phyloP scores from a whole-genome alignment of 1,139 yeast genomes.

The Hemisphaericaspora lyxosophila region DNA sequence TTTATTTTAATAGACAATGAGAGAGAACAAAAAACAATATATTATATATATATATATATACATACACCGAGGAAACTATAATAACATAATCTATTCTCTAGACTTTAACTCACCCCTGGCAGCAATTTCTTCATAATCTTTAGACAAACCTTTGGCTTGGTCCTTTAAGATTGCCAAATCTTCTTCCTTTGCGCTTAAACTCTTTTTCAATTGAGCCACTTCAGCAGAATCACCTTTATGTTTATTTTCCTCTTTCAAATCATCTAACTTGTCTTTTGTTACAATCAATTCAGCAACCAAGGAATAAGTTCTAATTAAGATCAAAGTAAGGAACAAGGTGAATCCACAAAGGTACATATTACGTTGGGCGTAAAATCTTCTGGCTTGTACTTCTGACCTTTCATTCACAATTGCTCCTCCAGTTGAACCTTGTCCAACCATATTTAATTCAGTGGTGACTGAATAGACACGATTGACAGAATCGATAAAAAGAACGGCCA shows the following conservation, averaged over 20 bases:
- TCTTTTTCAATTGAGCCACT: slow-evolving; percentile 48
- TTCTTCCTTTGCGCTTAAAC: slow-evolving; percentile 59
- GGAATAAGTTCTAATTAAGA: slow-evolving; percentile 81
- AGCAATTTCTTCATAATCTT: slow-evolving; percentile 51
- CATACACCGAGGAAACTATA: too few relatives aligned
- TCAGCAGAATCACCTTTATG: slow-evolving; percentile 27
- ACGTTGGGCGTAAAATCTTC: slow-evolving; percentile 94
- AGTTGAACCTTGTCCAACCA: neutral
- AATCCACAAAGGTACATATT: slow-evolving; percentile 96
- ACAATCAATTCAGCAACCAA: slow-evolving; percentile 73
- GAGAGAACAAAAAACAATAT: too few relatives aligned
- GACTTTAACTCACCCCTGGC: slow-evolving; percentile 9
- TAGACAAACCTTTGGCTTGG: slow-evolving; percentile 66
- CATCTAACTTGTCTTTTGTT: slow-evolving; percentile 62
- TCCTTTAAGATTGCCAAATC: slow-evolving; percentile 67
- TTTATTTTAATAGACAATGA: neutral
- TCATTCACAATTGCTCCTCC: slow-evolving; percentile 40
- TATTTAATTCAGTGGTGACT: slow-evolving; percentile 61
- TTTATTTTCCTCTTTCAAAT: slow-evolving; percentile 27
- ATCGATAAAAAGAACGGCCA: slow-evolving; percentile 80
- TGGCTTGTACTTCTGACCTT: slow-evolving; percentile 79
- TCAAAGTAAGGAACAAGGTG: slow-evolving; percentile 84
- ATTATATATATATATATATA: slow-evolving; percentile 2
- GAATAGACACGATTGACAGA: slow-evolving; percentile 80
- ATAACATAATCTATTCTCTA: slow-evolving; percentile 8